Base-by-base conservation (phyloP, 805 yeast species). In the Suhomyces prunicola region DNA sequence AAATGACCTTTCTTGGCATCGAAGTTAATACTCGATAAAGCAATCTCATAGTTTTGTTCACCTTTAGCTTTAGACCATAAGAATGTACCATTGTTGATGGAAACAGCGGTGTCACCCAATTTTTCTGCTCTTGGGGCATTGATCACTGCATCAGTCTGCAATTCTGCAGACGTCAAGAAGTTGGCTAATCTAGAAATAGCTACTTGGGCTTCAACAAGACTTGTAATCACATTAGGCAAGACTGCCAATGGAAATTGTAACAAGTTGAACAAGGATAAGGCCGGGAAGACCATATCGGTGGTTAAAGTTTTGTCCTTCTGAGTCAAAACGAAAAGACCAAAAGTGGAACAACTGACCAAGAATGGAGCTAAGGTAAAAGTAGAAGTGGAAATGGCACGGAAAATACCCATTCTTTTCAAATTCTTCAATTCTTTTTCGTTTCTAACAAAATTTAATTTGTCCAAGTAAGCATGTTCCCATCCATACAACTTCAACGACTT, bases 401-500 rank as follows among this genome's bases (percentile, higher is more conserved):
- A 83, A 24, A 83, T 67, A 60, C 96, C 92, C 76, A 90, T 86
- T 60, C 75, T 83, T 59, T 79, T 83, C 70, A 94, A 79, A 60
- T 88, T 92, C 29, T 78, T 78, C 68, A 92, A 80, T 70, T 92
- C 97, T 61, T 86, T 85, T 46, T 89, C 89, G 65, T 93, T 90
- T 79, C 99, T 87, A 22, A 93, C 96, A 63, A 84, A 73, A 58
- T 83, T 82, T 53, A 96, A 77, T 61, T 87, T 87, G 27, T 78
- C 80, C 63, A 83, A 81, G 67, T 90, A 91, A 3, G 98, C 96
- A 31, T 68, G 73, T 72, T 94, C 99, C 99, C 99, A 94, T 2
- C 96, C 96, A 65, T 94, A 94, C 48, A 96, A 78, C 68, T 94
- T 94, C 67, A 94, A 77, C 10, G 97, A 90, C 73, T 91, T 93